These are phyloP conservation scores for Phyllosticta citrichinensis DNA, from an alignment of 2,329 filamentous ascomycete species.

Conservation along the genomic window DNA sequence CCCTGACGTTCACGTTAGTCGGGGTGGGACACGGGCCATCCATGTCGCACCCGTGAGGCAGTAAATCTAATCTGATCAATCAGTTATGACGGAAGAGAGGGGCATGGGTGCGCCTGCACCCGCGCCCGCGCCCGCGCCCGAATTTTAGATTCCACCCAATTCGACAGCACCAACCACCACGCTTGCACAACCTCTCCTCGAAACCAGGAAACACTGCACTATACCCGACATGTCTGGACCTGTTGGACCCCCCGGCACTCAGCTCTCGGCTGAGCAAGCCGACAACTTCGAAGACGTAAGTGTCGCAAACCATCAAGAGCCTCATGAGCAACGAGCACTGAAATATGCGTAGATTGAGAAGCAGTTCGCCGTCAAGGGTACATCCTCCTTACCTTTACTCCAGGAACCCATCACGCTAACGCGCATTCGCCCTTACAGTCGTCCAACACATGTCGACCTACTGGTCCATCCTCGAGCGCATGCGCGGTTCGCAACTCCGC, in stretches of 20 bases:
- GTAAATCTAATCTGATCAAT: not conserved
- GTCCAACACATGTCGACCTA: conserved; percentile 96
- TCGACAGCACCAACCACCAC: not conserved
- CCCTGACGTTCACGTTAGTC: not conserved
- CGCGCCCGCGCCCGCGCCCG: not conserved
- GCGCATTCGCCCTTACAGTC: conserved; percentile 34
- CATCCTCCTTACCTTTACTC: conserved; percentile 4
- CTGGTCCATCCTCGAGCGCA: conserved; percentile 88
- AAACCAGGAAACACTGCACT: not conserved
- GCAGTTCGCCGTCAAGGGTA: conserved; percentile 96
- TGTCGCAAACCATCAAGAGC: conserved; percentile 11
- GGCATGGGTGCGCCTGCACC: too few relatives aligned
- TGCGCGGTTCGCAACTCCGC: conserved; percentile 77
- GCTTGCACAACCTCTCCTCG: not conserved
- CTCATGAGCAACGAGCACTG: conserved; percentile 15
- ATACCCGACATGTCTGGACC: conserved; percentile 1
- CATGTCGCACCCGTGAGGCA: not conserved
- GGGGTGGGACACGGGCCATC: not conserved
- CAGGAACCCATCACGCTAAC: not conserved
- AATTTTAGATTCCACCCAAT: not conserved
- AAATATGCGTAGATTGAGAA: conserved; percentile 70
- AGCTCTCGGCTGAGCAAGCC: conserved; percentile 48
- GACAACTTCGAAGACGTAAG: conserved; percentile 62
- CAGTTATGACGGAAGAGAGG: not conserved
- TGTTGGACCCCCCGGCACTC: conserved; percentile 7